A percentile compares a stretch with the other conserved stretches of the same genome.
phyloP scores from a whole-genome alignment of 371 early-diverging fungal genomes.

The Lichtheimia hyalospora region DNA sequence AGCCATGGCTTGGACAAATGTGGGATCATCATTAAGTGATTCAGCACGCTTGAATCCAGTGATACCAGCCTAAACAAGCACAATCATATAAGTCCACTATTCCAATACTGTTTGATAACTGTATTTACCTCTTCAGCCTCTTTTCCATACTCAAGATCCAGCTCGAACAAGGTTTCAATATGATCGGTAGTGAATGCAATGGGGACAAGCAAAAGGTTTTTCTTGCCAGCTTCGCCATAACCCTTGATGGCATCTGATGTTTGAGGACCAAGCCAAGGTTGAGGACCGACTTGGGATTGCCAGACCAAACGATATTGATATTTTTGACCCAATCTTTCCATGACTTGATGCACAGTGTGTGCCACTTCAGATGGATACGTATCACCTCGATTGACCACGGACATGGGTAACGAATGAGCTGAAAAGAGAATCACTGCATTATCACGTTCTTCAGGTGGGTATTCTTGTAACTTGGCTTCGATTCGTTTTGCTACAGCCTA shows the following conservation, averaged over 20 bases:
- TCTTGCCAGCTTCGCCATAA: constrained; percentile 73
- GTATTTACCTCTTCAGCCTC: constrained; percentile 75
- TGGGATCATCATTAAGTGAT: constrained; percentile 87
- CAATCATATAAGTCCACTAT: too few species aligned
- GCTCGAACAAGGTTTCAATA: constrained; percentile 94
- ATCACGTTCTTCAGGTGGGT: constrained; percentile 64
- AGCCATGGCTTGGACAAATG: constrained; percentile 88
- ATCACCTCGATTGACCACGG: constrained; percentile 89
- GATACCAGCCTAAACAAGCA: constrained; percentile 56
- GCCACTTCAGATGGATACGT: constrained; percentile 92
- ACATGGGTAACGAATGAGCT: constrained; percentile 95
- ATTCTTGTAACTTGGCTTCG: constrained; percentile 64
- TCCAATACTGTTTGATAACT: too few species aligned
- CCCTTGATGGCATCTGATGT: constrained; percentile 81
- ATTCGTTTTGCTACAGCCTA: constrained; percentile 77
- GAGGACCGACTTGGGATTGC: constrained; percentile 96
- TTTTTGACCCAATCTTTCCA: constrained; percentile 64
- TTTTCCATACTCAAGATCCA: constrained; percentile 89
- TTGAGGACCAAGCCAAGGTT: constrained; percentile 93
- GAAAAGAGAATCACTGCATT: constrained; percentile 88
- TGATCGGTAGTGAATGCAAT: constrained; percentile 97
- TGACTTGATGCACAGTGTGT: constrained; percentile 86
- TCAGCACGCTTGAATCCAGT: constrained; percentile 85
- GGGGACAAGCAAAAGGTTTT: constrained; percentile 83
- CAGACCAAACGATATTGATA: constrained; percentile 93